Evolutionary conservation across 2,329 filamentous ascomycete genomes (phyloP).

Genomic region (Cryphonectria nitschkei): DNA sequence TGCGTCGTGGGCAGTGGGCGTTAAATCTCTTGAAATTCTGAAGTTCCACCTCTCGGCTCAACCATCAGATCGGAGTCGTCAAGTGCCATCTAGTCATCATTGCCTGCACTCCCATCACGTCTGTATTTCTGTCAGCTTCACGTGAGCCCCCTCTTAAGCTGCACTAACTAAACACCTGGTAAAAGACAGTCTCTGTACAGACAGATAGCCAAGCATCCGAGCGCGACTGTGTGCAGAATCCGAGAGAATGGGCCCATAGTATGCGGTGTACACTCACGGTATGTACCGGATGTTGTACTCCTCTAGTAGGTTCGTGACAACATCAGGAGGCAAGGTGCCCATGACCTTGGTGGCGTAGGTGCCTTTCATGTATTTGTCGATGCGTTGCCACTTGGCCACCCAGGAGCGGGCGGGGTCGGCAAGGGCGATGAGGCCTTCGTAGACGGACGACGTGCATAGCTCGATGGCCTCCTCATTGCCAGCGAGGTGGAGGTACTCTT

Average conservation of each 20-base stretch:
- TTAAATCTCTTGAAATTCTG: background rate
- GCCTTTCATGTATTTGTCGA: slow-evolving; percentile 85
- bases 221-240: background rate
- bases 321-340: slow-evolving; percentile 73
- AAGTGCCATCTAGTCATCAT: slow-evolving; percentile 43
- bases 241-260: too few species aligned
- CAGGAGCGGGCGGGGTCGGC: slow-evolving; percentile 83
- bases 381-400: slow-evolving; percentile 95
- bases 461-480: slow-evolving; percentile 80
- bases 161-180: too few species aligned
- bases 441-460: slow-evolving; percentile 94
- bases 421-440: slow-evolving; percentile 87
- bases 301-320: slow-evolving; percentile 63
- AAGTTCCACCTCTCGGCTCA: slow-evolving; percentile 11
- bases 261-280: slow-evolving; percentile 52
- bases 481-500: slow-evolving; percentile 83
- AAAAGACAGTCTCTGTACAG: background rate
- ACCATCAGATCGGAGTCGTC: slow-evolving; percentile 25
- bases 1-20: background rate
- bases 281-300: slow-evolving; percentile 68
- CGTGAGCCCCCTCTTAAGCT: background rate
- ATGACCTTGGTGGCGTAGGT: slow-evolving; percentile 96
- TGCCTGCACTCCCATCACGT: slow-evolving; percentile 59
- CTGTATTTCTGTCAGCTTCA: slow-evolving; percentile 38
- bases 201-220: background rate